These are phyloP conservation scores for Scenedesmus sp. DNA, from an alignment of 163 green algal species.

Conservation along the genomic window DNA sequence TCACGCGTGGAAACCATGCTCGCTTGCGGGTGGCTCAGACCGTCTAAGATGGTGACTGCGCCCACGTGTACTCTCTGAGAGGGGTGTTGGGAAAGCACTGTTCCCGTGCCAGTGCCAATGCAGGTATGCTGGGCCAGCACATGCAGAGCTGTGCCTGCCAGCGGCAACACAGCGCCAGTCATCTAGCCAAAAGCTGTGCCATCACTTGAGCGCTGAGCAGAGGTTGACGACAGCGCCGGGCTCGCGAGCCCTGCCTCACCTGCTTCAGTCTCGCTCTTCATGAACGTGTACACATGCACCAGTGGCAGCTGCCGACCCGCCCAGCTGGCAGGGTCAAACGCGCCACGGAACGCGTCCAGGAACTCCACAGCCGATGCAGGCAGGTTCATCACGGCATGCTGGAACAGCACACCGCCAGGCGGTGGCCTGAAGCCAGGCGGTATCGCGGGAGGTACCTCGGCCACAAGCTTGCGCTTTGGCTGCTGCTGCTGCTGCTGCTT, in stretches of 20 bases:
- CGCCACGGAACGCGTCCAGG: constrained; percentile 87
- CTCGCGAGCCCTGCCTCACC: constrained; percentile 59
- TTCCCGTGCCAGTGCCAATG: no score
- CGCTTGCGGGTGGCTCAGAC: no score
- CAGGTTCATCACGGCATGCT: constrained; percentile 95
- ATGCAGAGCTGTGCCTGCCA: no score
- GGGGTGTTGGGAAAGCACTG: no score
- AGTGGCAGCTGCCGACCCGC: constrained; percentile 76
- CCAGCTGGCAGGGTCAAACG: constrained; percentile 84
- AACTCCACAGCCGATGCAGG: constrained; percentile 94
- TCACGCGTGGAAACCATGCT: no score
- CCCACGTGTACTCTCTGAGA: no score
- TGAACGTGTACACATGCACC: constrained; percentile 97
- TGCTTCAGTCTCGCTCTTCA: constrained; percentile 81
- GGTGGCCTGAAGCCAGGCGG: constrained; percentile 36
- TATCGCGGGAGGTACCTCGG: constrained; percentile 28
- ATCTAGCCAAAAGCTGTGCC: no score
- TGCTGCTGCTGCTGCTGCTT: constrained; percentile 32
- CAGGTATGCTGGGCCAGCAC: no score
- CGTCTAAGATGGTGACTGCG: no score
- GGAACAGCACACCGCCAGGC: constrained; percentile 40
- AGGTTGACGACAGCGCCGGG: no score
- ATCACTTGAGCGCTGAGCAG: no score
- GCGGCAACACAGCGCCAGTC: no score
- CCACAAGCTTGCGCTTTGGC: constrained; percentile 27